Conservation (phyloP, 2,329 filamentous ascomycete species). For the Fusarium sp. region DNA sequence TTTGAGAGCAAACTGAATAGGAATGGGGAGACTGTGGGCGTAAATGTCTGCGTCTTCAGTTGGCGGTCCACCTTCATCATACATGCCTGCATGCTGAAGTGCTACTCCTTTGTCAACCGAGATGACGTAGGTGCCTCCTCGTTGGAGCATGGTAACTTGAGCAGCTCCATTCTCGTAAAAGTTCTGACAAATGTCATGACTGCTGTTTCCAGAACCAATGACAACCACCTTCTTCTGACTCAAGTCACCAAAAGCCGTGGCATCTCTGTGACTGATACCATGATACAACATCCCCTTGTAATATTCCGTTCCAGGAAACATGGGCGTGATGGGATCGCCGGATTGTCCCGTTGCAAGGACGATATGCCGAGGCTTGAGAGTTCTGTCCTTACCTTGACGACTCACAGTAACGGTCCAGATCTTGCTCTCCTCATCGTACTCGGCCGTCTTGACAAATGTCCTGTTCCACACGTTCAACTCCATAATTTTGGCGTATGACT, state of each 20-base stretch:
- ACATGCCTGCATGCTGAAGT: conserved; percentile 54
- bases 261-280: conserved; percentile 41
- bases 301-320: neutral
- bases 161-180: conserved; percentile 58
- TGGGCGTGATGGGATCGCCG: conserved; percentile 8
- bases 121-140: conserved; percentile 61
- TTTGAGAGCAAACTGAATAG: conserved; percentile 53
- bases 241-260: conserved; percentile 35
- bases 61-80: conserved; percentile 49
- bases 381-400: neutral
- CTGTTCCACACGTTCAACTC: conserved; percentile 58
- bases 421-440: conserved; percentile 48
- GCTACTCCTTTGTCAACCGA: conserved; percentile 50
- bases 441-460: conserved; percentile 51
- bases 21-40: conserved; percentile 17
- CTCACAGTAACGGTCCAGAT: conserved; percentile 2
- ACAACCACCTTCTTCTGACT: conserved; percentile 56
- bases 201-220: conserved; percentile 60
- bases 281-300: conserved; percentile 39
- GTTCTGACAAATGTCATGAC: conserved; percentile 62
- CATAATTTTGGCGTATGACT: conserved; percentile 59
- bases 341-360: conserved; percentile 19
- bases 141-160: conserved; percentile 64
- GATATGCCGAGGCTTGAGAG: conserved; percentile 2
- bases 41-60: conserved; percentile 63